Evolutionary conservation across 2,329 filamentous ascomycete genomes (phyloP).

Genomic region (Daldinia sp.): DNA sequence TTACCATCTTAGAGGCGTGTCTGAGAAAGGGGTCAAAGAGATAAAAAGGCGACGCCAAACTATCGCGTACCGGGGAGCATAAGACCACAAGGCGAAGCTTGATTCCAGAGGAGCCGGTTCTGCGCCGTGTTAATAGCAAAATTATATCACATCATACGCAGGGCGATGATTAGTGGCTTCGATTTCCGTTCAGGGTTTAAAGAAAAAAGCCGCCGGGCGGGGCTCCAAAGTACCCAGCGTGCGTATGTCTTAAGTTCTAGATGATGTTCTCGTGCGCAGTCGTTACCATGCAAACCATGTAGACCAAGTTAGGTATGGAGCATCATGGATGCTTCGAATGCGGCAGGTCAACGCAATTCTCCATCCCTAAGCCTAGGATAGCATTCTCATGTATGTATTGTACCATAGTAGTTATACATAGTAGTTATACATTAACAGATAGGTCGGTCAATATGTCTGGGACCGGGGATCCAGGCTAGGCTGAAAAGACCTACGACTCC

Average conservation of each 20-base stretch:
- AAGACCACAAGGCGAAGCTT: constrained; percentile 20
- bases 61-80: constrained; percentile 15
- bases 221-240: constrained; percentile 16
- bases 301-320: not conserved
- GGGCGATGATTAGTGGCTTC: constrained; percentile 22
- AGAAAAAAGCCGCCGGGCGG: constrained; percentile 21
- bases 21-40: constrained; percentile 21
- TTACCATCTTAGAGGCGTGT: constrained; percentile 24
- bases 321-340: constrained; percentile 27
- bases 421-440: constrained; percentile 4
- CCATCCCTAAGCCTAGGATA: constrained; percentile 25
- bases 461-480: constrained; percentile 30
- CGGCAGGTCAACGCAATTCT: constrained; percentile 30
- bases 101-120: constrained; percentile 22
- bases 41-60: constrained; percentile 23
- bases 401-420: not conserved
- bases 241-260: constrained; percentile 17
- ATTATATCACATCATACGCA: constrained; percentile 5
- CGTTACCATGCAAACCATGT: not conserved
- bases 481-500: constrained; percentile 28
- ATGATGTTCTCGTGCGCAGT: constrained; percentile 29
- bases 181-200: constrained; percentile 27
- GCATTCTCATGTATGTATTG: not conserved
- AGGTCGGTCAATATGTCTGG: constrained; percentile 20
- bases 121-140: constrained; percentile 4